phyloP scores from a whole-genome alignment of 2,329 filamentous ascomycete genomes.

The Phoma sp. region DNA sequence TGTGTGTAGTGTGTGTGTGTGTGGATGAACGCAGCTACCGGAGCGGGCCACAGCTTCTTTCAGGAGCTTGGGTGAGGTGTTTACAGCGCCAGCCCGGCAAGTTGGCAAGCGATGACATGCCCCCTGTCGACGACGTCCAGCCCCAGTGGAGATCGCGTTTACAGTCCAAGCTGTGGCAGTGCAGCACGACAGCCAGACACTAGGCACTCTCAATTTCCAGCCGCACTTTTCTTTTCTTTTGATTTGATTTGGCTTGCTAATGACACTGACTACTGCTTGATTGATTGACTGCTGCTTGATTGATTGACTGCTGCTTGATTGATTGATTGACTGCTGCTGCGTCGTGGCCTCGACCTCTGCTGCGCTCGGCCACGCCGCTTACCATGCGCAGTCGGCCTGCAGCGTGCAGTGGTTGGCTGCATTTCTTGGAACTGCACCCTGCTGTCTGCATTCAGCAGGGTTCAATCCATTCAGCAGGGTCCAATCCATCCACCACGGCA shows the following conservation, averaged over 20 bases:
- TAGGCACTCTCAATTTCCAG: background rate
- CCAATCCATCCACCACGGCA: too few species aligned
- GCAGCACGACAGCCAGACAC: too few species aligned
- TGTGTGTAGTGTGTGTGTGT: too few species aligned
- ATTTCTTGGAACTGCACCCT: background rate
- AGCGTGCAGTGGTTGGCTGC: background rate
- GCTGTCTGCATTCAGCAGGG: background rate
- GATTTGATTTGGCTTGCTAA: background rate
- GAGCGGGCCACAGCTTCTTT: conserved; percentile 10
- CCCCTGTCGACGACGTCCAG: background rate
- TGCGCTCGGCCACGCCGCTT: too few species aligned
- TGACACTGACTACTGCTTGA: too few species aligned
- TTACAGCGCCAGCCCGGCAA: background rate
- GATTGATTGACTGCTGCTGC: too few species aligned
- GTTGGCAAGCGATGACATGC: conserved; percentile 9
- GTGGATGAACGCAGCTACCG: background rate
- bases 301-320: too few species aligned
- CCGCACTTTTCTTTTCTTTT: background rate
- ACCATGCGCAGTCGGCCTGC: too few species aligned
- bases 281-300: too few species aligned
- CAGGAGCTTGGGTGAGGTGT: conserved; percentile 14
- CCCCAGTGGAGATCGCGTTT: conserved; percentile 2
- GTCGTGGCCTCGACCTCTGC: too few species aligned
- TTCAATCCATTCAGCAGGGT: too few species aligned
- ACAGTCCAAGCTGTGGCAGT: conserved; percentile 3